These are phyloP conservation scores for Microcyclosporella mali DNA, from an alignment of 2,329 filamentous ascomycete genomes.

Conservation along the genomic window DNA sequence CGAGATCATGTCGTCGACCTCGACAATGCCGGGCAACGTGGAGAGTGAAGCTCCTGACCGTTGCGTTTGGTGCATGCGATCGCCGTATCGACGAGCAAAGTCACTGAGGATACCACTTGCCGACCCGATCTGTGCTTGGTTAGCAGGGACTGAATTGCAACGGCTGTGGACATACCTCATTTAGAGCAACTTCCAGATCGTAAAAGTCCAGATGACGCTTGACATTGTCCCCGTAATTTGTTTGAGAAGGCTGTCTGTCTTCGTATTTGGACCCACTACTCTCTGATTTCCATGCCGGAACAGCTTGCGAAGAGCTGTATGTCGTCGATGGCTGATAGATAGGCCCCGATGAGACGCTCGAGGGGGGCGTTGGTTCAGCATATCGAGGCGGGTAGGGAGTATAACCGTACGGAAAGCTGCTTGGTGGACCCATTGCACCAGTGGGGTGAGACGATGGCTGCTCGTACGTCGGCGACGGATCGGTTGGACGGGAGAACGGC, in stretches of 20 bases:
- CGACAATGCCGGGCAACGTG: slow-evolving; percentile 44
- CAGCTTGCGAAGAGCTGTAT: slow-evolving; percentile 25
- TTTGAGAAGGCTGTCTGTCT: slow-evolving; percentile 20
- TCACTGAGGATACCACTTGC: slow-evolving; percentile 40
- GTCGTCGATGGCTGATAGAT: slow-evolving; percentile 39
- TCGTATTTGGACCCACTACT: slow-evolving; percentile 22
- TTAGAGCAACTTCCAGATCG: slow-evolving; percentile 51
- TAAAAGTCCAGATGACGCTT: slow-evolving; percentile 59
- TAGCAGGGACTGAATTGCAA: slow-evolving; percentile 3
- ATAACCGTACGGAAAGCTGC: slow-evolving; percentile 34
- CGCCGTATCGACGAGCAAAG: slow-evolving; percentile 46
- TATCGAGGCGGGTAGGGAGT: slow-evolving; percentile 38
- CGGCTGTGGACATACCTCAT: slow-evolving; percentile 37
- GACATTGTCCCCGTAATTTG: slow-evolving; percentile 45
- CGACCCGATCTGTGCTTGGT: slow-evolving; percentile 37
- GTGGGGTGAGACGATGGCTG: slow-evolving; percentile 30
- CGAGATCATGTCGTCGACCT: slow-evolving; percentile 48
- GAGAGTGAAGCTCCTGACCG: slow-evolving; percentile 42
- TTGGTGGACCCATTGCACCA: slow-evolving; percentile 34
- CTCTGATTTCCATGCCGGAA: slow-evolving; percentile 32
- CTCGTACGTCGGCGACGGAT: slow-evolving; percentile 33
- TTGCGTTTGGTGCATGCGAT: slow-evolving; percentile 46
- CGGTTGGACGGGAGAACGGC: slow-evolving; percentile 14
- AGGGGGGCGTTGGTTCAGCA: slow-evolving; percentile 34
- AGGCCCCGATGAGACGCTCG: slow-evolving; percentile 30